Percentiles rank a stretch among this genome's conserved stretches.
Evolutionary conservation across 2,329 filamentous ascomycete genomes (phyloP).

Genomic region (Hypoxylon sp.): DNA sequence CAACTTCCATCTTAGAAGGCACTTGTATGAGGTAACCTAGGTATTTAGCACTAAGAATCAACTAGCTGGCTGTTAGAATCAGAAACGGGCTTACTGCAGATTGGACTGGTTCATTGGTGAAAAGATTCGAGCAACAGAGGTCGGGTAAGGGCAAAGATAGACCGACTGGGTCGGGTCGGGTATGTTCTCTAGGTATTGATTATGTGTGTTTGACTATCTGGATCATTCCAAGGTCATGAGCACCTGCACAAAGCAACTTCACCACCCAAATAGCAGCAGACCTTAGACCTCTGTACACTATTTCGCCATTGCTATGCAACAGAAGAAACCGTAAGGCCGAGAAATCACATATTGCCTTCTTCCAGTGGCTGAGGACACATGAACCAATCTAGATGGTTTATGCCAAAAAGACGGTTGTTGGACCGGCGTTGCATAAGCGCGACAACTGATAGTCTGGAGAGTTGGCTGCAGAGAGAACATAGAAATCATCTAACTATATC

Average conservation of each 20-base stretch:
- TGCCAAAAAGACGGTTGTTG: no score
- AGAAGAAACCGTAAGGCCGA: not conserved
- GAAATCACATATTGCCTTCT: not conserved
- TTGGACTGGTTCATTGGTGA: no score
- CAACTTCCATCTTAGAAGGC: not conserved
- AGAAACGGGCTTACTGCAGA: no score
- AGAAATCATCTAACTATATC: not conserved
- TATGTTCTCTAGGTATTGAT: conserved; percentile 18
- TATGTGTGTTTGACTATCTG: conserved; percentile 5
- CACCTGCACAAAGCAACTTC: conserved; percentile 7
- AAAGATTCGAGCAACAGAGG: not conserved
- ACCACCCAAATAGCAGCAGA: not conserved
- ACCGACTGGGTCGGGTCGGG: not conserved
- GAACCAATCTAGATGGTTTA: not conserved
- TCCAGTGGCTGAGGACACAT: conserved; percentile 4
- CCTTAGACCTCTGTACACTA: conserved; percentile 5
- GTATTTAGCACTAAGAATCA: no score
- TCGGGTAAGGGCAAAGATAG: not conserved
- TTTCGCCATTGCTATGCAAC: conserved; percentile 33
- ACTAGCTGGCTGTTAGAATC: not conserved
- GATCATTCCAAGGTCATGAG: not conserved
- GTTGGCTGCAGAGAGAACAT: not conserved
- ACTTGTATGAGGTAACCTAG: not conserved
- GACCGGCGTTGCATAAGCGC: not conserved
- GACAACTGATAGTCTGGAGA: no score